These are phyloP conservation scores for Calonectria leucothoes DNA, from an alignment of 2,329 filamentous ascomycete species.

Conservation along the genomic window DNA sequence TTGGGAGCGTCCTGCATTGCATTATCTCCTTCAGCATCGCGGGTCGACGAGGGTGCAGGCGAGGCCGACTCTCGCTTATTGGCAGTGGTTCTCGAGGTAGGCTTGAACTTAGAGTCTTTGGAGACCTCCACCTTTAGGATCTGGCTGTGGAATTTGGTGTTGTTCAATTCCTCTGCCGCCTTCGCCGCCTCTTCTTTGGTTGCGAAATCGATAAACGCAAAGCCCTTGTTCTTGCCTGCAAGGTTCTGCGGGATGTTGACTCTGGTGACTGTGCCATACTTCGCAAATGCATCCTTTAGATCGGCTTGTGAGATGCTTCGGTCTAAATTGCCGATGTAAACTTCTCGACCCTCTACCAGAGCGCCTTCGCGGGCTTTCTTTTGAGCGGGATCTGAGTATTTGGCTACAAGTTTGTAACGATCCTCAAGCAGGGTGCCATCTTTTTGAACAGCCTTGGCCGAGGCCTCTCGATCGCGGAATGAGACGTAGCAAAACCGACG, in stretches of 20 bases:
- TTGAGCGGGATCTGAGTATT: constrained; percentile 84
- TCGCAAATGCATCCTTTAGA: constrained; percentile 75
- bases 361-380: constrained; percentile 85
- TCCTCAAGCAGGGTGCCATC: constrained; percentile 78
- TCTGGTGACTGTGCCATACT: constrained; percentile 80
- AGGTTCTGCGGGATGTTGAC: constrained; percentile 78
- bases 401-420: constrained; percentile 76
- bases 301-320: constrained; percentile 73
- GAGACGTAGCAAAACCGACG: constrained; percentile 96
- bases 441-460: constrained; percentile 77
- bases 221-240: constrained; percentile 78
- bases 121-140: constrained; percentile 75
- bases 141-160: constrained; percentile 75
- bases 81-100: constrained; percentile 59
- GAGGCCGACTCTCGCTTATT: constrained; percentile 47
- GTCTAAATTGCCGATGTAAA: constrained; percentile 81
- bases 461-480: constrained; percentile 78
- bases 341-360: constrained; percentile 86
- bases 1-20: constrained; percentile 48
- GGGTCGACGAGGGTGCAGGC: constrained; percentile 49
- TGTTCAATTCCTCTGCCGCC: constrained; percentile 76
- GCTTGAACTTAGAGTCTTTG: constrained; percentile 67
- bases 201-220: constrained; percentile 82
- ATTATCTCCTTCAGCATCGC: constrained; percentile 52
- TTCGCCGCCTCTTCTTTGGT: constrained; percentile 75